Evolutionary conservation across 2,329 filamentous ascomycete genomes (phyloP).

Genomic region (Cladosporium sp.): DNA sequence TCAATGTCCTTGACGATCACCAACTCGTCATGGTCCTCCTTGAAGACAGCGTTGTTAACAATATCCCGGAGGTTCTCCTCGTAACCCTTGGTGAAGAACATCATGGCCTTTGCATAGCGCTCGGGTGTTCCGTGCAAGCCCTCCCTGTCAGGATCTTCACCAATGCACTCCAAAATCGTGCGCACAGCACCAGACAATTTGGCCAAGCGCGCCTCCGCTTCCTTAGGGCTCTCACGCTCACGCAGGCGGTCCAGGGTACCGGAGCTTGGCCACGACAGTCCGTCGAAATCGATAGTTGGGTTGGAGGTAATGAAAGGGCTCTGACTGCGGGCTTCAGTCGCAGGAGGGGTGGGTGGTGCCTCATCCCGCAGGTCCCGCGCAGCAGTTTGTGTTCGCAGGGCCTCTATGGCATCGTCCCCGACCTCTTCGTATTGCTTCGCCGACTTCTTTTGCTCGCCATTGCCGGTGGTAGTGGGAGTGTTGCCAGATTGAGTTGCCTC

Average conservation of each 20-base stretch:
- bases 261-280: slow-evolving; percentile 51
- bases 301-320: slow-evolving; percentile 49
- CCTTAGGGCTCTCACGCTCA: slow-evolving; percentile 45
- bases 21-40: slow-evolving; percentile 94
- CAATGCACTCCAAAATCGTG: slow-evolving; percentile 62
- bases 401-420: slow-evolving; percentile 41
- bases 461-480: neutral
- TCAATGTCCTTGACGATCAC: slow-evolving; percentile 98
- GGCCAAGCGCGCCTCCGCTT: slow-evolving; percentile 52
- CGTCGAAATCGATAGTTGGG: slow-evolving; percentile 51
- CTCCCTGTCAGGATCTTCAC: slow-evolving; percentile 61
- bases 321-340: slow-evolving; percentile 40
- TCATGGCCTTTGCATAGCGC: slow-evolving; percentile 89
- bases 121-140: slow-evolving; percentile 65
- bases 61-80: slow-evolving; percentile 90
- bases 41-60: slow-evolving; percentile 89
- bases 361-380: slow-evolving; percentile 51
- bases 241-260: slow-evolving; percentile 27
- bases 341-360: slow-evolving; percentile 47
- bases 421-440: slow-evolving; percentile 33
- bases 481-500: neutral
- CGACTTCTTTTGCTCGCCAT: slow-evolving; percentile 12
- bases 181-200: slow-evolving; percentile 60
- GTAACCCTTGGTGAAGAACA: slow-evolving; percentile 95
- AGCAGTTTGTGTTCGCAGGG: slow-evolving; percentile 23